These are phyloP conservation scores for Berkeleyomyces rouxiae DNA, from an alignment of 2,329 filamentous ascomycete species.

Conservation along the genomic window DNA sequence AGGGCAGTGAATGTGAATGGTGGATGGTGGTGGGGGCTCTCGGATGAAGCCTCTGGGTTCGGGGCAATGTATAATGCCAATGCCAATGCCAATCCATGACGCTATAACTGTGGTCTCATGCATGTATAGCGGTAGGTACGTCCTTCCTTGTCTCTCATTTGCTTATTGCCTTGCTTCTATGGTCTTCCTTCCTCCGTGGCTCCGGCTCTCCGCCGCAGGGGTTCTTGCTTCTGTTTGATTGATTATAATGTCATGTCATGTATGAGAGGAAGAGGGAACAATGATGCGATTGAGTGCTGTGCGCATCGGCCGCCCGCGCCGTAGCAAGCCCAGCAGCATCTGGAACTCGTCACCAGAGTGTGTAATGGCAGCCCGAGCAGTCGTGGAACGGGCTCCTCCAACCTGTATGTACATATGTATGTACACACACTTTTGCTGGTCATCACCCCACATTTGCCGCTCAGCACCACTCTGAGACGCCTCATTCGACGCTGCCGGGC, in stretches of 20 bases:
- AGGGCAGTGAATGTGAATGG: background rate
- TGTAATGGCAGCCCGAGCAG: no score
- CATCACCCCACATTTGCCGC: constrained; percentile 5
- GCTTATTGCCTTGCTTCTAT: constrained; percentile 1
- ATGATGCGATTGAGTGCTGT: no score
- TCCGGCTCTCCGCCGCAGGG: background rate
- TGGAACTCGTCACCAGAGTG: no score
- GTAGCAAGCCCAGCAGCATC: no score
- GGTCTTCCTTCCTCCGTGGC: background rate
- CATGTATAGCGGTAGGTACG: background rate
- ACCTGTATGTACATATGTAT: no score
- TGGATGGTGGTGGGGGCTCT: background rate
- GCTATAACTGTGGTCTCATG: background rate
- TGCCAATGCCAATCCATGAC: background rate
- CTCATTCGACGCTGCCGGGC: constrained; percentile 2
- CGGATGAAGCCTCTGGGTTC: background rate
- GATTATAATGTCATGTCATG: background rate
- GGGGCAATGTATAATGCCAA: background rate
- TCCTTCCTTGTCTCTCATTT: background rate
- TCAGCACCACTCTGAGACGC: constrained; percentile 5
- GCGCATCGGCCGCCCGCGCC: no score
- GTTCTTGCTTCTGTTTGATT: background rate
- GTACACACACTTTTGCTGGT: constrained; percentile 4
- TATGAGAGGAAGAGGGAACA: no score
- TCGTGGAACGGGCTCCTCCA: no score